Evolutionary conservation across 2,329 filamentous ascomycete species (phyloP), one percentile per base, ranked within the genome.

Genomic region (Aureobasidium sp.): DNA sequence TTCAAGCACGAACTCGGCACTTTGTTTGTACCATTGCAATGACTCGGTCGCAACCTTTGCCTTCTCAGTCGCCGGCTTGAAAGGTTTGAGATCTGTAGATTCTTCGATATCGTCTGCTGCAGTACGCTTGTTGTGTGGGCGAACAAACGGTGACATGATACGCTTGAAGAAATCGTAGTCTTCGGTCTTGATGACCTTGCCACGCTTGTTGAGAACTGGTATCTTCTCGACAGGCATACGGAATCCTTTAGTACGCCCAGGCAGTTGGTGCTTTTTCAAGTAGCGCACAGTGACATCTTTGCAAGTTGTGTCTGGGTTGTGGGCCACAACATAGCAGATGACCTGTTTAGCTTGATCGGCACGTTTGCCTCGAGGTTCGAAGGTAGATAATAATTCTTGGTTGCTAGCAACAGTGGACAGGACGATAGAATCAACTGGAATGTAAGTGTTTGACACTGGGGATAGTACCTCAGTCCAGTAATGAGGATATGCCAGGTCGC

Each of bases 211-310:
- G 71, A 92, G 87, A 7, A 97, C 77, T 0, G 91, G 87, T 1
- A 96, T 79, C 69, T 93, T 96, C 67, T 95, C 90, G 2, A 86
- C 72, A 0, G 88, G 84, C 71, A 96, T 82, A 7, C 94, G 84
- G 65, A 87, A 82, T 4, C 92, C 91, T 71, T 96, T 97, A 0
- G 93, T 96, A 67, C 91, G 89, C 4, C 94, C 93, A 0, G 94
- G 94, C 71, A 91, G 86, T 59, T 88, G 82, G 62, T 89, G 89
- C 27, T 87, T 85, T 68, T 88, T 92, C 8, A 99, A 77, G 72
- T 99, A 99, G 32, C 94, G 84, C 11, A 94, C 86, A 0, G 94
- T 99, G 16, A 99, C 89, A 71, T 99, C 94, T 72, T 97, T 97
- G 13, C 91, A 92, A 0, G 91, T 92, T 2, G 90, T 90, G 70